phyloP scores from a whole-genome alignment of 495 filamentous ascomycete genomes.

The Penicillium chermesinum region DNA sequence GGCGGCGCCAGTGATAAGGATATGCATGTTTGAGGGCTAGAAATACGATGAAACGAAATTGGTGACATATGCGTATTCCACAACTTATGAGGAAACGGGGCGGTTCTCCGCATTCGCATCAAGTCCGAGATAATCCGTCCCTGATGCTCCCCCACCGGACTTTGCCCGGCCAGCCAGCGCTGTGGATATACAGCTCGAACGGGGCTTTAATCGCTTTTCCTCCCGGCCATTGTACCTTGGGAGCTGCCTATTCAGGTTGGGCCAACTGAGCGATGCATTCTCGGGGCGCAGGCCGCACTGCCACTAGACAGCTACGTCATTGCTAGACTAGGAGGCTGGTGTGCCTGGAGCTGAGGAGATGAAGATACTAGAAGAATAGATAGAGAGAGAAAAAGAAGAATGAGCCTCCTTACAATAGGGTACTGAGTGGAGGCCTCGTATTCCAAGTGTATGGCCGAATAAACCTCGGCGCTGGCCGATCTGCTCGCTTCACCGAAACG shows the following conservation, averaged over 20 bases:
- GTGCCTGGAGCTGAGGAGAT: too few species aligned
- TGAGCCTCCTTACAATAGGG: too few species aligned
- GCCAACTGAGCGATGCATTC: too few species aligned
- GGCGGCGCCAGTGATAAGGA: slow-evolving; percentile 65
- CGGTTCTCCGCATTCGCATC: slow-evolving; percentile 37
- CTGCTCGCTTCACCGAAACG: background rate
- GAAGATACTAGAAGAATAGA: too few species aligned
- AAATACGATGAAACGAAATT: background rate
- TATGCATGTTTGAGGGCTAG: slow-evolving; percentile 37
- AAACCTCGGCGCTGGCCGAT: slow-evolving; percentile 10
- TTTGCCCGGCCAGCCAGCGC: slow-evolving; percentile 23
- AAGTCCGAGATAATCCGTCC: slow-evolving; percentile 31
- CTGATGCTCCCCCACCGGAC: slow-evolving; percentile 32
- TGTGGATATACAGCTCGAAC: slow-evolving; percentile 13
- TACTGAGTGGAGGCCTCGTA: too few species aligned
- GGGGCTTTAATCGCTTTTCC: background rate
- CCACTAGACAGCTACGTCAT: too few species aligned
- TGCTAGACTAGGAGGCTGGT: too few species aligned
- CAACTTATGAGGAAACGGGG: slow-evolving; percentile 16
- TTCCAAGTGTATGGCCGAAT: background rate
- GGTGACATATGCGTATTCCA: background rate
- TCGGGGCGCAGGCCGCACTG: too few species aligned
- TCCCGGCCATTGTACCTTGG: too few species aligned
- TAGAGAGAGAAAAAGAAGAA: too few species aligned
- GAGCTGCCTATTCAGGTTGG: too few species aligned